Percentiles rank a stretch among this genome's conserved stretches.
Evolutionary conservation across 768 basidiomycete genomes (phyloP).

Genomic region (Tremella mesenterica): DNA sequence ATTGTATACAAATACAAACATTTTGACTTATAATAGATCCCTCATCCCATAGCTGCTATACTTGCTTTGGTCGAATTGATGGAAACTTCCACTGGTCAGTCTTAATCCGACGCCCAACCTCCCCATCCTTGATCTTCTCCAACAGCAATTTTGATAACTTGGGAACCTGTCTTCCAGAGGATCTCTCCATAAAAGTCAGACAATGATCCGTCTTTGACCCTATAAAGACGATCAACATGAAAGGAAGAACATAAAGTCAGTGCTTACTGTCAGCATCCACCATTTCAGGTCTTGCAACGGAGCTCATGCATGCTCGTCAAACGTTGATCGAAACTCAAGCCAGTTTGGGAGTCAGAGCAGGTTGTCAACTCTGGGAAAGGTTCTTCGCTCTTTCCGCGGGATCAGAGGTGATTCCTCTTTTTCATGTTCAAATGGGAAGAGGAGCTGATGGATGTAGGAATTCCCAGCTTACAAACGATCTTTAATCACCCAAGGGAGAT

Average conservation of each 20-base stretch:
- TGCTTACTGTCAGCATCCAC: slow-evolving; percentile 31
- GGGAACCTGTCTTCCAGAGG: too few species aligned
- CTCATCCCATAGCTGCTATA: slow-evolving; percentile 73
- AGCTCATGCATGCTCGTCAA: slow-evolving; percentile 75
- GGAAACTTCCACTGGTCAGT: slow-evolving; percentile 64
- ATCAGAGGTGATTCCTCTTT: slow-evolving; percentile 37
- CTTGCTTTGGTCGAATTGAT: slow-evolving; percentile 73
- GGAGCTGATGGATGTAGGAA: slow-evolving; percentile 43
- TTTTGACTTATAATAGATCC: slow-evolving; percentile 17
- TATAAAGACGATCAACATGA: background rate
- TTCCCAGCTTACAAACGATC: slow-evolving; percentile 75
- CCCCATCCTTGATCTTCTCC: background rate
- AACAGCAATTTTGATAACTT: too few species aligned
- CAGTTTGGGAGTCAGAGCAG: slow-evolving; percentile 43
- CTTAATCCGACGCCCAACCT: background rate
- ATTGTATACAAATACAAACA: background rate
- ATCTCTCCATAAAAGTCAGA: background rate
- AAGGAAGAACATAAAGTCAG: background rate
- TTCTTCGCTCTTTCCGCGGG: slow-evolving; percentile 40
- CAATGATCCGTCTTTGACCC: background rate
- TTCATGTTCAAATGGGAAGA: too few species aligned
- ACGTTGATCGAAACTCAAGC: slow-evolving; percentile 46
- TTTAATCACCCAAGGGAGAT: slow-evolving; percentile 69
- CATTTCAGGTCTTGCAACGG: slow-evolving; percentile 48
- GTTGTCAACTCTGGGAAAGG: slow-evolving; percentile 44